Evolutionary conservation across 495 filamentous ascomycete genomes (phyloP).

Genomic region (Patellaria atrata): DNA sequence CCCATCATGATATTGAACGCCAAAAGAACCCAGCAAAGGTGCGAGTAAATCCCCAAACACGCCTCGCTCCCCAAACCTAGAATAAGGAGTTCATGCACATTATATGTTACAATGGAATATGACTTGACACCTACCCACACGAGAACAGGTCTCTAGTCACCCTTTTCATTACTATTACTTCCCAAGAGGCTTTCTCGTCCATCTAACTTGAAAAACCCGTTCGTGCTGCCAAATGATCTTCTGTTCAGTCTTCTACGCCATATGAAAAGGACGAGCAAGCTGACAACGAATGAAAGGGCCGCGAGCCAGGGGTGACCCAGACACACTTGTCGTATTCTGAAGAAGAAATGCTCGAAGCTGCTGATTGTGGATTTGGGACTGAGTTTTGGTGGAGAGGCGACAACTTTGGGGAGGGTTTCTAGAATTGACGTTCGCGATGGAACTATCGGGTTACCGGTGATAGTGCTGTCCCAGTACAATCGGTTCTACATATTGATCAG

Average conservation of each 20-base stretch:
- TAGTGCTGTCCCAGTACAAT: constrained; percentile 87
- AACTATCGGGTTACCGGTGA: constrained; percentile 72
- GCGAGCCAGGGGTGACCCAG: constrained; percentile 59
- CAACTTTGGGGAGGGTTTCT: constrained; percentile 74
- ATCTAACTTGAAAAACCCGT: constrained; percentile 64
- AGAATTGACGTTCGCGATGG: constrained; percentile 88
- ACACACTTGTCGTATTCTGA: constrained; percentile 53
- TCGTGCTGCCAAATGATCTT: constrained; percentile 28
- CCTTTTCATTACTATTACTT: constrained; percentile 53
- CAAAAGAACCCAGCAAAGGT: no score
- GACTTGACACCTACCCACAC: no score
- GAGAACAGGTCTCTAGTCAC: constrained; percentile 47
- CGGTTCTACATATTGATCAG: constrained; percentile 45
- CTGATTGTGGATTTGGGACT: constrained; percentile 76
- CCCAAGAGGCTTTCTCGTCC: constrained; percentile 60
- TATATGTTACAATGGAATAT: no score
- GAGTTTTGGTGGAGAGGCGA: constrained; percentile 59
- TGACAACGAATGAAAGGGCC: constrained; percentile 43
- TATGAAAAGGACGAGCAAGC: constrained; percentile 34
- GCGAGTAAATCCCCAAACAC: no score
- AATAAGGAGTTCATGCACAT: no score
- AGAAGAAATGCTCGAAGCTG: constrained; percentile 61
- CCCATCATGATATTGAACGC: no score
- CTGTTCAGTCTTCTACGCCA: constrained; percentile 31
- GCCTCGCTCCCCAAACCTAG: no score